Percentiles rank a stretch among this genome's conserved stretches.
Conservation (phyloP, 352 stramenopile genomes). For the Albugo laibachii region DNA sequence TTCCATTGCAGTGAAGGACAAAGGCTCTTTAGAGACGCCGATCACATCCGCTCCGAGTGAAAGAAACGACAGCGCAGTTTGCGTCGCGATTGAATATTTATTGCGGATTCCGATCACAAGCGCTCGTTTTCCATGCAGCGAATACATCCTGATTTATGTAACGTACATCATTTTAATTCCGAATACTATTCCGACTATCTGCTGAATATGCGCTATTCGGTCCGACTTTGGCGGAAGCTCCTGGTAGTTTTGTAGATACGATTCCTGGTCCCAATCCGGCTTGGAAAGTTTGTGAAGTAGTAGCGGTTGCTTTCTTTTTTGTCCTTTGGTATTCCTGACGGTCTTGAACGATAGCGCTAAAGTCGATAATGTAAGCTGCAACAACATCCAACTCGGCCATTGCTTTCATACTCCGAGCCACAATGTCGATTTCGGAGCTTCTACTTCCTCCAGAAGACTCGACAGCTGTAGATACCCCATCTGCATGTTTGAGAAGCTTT, state of each 20-base stretch:
- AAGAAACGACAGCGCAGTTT: conserved; percentile 46
- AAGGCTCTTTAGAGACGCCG: conserved; percentile 36
- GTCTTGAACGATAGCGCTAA: conserved; percentile 60
- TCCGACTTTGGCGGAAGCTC: neutral
- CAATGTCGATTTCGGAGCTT: conserved; percentile 41
- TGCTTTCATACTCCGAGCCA: conserved; percentile 69
- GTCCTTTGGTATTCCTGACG: conserved; percentile 47
- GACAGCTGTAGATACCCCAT: neutral
- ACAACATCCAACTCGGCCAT: conserved; percentile 84
- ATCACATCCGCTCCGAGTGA: conserved; percentile 43
- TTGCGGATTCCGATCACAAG: conserved; percentile 82
- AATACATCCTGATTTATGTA: neutral
- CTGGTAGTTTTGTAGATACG: neutral
- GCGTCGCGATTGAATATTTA: conserved; percentile 72
- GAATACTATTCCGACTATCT: too few relatives aligned
- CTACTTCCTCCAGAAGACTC: neutral
- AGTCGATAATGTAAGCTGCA: conserved; percentile 86
- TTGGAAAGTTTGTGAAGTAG: neutral
- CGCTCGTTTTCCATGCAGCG: conserved; percentile 41
- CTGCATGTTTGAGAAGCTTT: conserved; percentile 74
- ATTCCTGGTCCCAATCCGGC: too few relatives aligned
- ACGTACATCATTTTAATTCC: too few relatives aligned
- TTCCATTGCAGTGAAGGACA: conserved; percentile 23
- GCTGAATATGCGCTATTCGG: too few relatives aligned
- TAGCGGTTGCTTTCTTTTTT: conserved; percentile 27